Evolutionary conservation across 1,284 basidiomycete genomes (phyloP).

Genomic region (Inonotus obliquus): DNA sequence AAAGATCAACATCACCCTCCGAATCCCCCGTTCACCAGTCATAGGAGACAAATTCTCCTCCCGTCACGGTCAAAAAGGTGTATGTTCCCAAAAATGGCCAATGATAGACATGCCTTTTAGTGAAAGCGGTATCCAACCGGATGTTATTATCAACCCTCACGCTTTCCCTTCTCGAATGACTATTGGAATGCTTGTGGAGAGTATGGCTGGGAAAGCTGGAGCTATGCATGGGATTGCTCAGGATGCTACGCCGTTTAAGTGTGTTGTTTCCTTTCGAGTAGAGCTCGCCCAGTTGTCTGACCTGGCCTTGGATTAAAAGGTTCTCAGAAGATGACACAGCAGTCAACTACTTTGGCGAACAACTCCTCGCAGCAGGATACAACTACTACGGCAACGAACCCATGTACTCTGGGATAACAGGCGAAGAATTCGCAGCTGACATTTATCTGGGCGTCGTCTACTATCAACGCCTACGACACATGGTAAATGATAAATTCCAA

Average conservation of each 20-base stretch:
- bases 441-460: slow-evolving; percentile 99
- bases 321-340: slow-evolving; percentile 97
- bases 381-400: slow-evolving; percentile 99
- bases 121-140: slow-evolving; percentile 98
- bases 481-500: slow-evolving; percentile 99
- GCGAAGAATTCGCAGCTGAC: slow-evolving; percentile 96
- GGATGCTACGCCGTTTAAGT: slow-evolving; percentile 98
- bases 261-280: slow-evolving; percentile 25
- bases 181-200: slow-evolving; percentile 99
- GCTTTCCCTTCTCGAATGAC: slow-evolving; percentile 99
- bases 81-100: slow-evolving; percentile 99
- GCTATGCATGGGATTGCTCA: slow-evolving; percentile 98
- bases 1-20: slow-evolving; percentile 91
- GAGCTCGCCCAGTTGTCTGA: not conserved
- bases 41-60: slow-evolving; percentile 99
- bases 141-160: slow-evolving; percentile 99
- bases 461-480: slow-evolving; percentile 97
- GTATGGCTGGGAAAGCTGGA: slow-evolving; percentile 97
- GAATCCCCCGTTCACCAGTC: slow-evolving; percentile 92
- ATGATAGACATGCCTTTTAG: slow-evolving; percentile 98
- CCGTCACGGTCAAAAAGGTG: slow-evolving; percentile 98
- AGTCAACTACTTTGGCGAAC: slow-evolving; percentile 95
- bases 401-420: slow-evolving; percentile 99
- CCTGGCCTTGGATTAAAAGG: slow-evolving; percentile 37
- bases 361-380: slow-evolving; percentile 91